Evolutionary conservation across 1,284 basidiomycete genomes (phyloP), one percentile per base, ranked within the genome.

Genomic region (Irpex sp.): DNA sequence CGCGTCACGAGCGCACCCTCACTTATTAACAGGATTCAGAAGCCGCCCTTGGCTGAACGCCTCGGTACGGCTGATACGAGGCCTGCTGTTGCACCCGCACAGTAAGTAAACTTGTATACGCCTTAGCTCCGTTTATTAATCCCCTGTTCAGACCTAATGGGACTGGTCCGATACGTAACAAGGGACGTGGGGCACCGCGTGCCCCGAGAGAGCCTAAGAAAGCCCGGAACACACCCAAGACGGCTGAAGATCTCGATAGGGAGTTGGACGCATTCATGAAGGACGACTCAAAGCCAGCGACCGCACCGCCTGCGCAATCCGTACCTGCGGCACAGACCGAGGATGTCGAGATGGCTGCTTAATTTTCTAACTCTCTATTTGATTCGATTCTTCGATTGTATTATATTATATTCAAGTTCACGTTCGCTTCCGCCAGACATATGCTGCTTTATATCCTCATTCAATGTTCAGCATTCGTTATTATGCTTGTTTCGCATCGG

Each of bases 251-350:
- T 67, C 77, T 98, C 60, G 96, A 98, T 74, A 88, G 85, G 71
- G 94, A 98, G 76, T 75, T 98, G 64, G 95, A 97, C 67, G 86
- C 88, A 1, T 97, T 96, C 74, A 94, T 96, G 93, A 84, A 82
- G 19, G 85, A 86, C 64, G 80, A 83, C n/a, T 65, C 71, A n/a
- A 67, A 71, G 33, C 61, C 67, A 0, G 63, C 61, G 4, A 68
- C 71, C 4, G 12, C 5, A 7, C 39, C 12, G 39, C 12, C 39
- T 45, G 39, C n/a, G 2, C 39, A 45, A 21, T 33, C 28, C 28
- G 28, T 6, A 33, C 28, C 28, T 33, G 68, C 56, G 14, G 61
- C 61, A 7, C 58, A 58, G 19, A 61, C 67, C 14, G 69, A 61
- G 9, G 84, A 86, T 67, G 78, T 85, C 8, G 83, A 85, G 62